A percentile compares a stretch with the other conserved stretches of the same genome.
phyloP scores from a whole-genome alignment of 2,329 filamentous ascomycete species.

The Aspergillus ruber region DNA sequence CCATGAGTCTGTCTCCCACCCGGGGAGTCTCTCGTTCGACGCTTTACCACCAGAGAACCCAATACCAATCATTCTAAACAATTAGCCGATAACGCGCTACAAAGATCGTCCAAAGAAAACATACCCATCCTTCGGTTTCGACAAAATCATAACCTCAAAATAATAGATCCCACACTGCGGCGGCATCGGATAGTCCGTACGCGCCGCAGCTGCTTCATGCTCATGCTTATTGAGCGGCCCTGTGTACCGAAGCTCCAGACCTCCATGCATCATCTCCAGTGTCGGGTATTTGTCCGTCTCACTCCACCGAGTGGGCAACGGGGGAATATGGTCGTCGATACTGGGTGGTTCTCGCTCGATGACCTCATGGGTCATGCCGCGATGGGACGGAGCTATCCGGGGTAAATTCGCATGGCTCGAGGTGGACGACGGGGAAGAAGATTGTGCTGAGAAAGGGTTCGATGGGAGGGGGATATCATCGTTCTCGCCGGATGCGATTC shows the following conservation, averaged over 20 bases:
- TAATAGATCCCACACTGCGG: constrained; percentile 91
- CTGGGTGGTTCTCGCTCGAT: constrained; percentile 63
- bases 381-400: constrained; percentile 58
- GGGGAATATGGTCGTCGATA: constrained; percentile 43
- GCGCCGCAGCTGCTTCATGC: constrained; percentile 73
- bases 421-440: constrained; percentile 40
- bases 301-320: constrained; percentile 78
- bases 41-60: constrained; percentile 57
- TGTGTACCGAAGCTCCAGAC: constrained; percentile 61
- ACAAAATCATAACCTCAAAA: constrained; percentile 66
- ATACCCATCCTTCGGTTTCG: constrained; percentile 62
- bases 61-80: constrained; percentile 42
- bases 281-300: constrained; percentile 65
- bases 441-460: background rate
- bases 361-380: constrained; percentile 75
- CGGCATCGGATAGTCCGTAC: constrained; percentile 81
- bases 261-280: constrained; percentile 68
- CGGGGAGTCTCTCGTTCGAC: constrained; percentile 54
- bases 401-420: constrained; percentile 54
- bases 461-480: constrained; percentile 20
- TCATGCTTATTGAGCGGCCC: constrained; percentile 54
- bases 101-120: constrained; percentile 11
- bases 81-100: background rate
- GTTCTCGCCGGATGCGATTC: constrained; percentile 45
- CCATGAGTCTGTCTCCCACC: constrained; percentile 61